Evolutionary conservation across 2,329 filamentous ascomycete species (phyloP).

Genomic region (Aspergillus nomiae): DNA sequence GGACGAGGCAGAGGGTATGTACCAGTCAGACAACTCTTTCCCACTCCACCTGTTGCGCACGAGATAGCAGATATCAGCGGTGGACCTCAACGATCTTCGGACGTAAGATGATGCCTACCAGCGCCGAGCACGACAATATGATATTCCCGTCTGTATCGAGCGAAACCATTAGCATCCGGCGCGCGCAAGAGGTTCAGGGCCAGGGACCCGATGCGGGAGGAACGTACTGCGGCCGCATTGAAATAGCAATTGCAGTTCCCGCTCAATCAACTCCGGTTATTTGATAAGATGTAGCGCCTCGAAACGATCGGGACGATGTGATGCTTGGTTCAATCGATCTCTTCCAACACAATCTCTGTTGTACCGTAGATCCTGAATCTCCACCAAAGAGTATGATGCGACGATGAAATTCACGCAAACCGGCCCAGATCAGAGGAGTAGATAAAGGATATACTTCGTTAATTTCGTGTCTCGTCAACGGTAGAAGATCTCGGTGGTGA

Average conservation of each 20-base stretch:
- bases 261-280: background rate
- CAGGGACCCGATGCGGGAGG: background rate
- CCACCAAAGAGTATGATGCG: background rate
- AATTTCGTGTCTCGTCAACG: background rate
- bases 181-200: conserved; percentile 4
- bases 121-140: conserved; percentile 81
- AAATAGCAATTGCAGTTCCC: conserved; percentile 11
- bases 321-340: background rate
- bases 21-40: conserved; percentile 92
- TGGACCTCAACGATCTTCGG: background rate
- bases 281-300: background rate
- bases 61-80: conserved; percentile 21
- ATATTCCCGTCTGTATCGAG: conserved; percentile 66
- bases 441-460: background rate
- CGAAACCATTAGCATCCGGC: conserved; percentile 23
- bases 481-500: background rate
- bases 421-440: background rate
- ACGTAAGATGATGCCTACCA: conserved; percentile 51
- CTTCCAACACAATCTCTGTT: background rate
- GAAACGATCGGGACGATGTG: background rate
- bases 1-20: conserved; percentile 34
- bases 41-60: conserved; percentile 70
- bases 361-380: background rate
- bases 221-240: conserved; percentile 44
- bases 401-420: background rate